Base-by-base conservation (phyloP, 2,329 filamentous ascomycete species). In the Aureobasidium sp. region DNA sequence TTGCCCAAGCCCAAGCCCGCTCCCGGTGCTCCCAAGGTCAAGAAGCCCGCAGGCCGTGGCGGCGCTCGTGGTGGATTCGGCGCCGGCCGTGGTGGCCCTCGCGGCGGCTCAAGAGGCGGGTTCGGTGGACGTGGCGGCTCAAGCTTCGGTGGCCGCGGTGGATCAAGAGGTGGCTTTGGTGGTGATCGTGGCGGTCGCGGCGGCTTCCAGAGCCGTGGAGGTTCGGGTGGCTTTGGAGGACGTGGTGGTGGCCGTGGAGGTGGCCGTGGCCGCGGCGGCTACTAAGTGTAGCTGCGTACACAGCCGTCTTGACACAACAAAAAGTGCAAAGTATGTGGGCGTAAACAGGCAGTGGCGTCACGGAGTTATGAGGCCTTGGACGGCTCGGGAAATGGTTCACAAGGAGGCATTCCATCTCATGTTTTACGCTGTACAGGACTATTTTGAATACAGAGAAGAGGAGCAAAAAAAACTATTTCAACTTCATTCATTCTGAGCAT, bases 1-100 rank as follows among this genome's bases (percentile, higher is more conserved):
- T 80, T 97, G 62, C 94, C 94, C 65, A 96, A 92, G 81, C 93
- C 93, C 60, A 96, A 96, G 81, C 78, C 82, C 54, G 78, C 78
- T 62, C 81, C 80, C 69, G 80, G 79, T 70, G 84, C 86, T 63
- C 74, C 77, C 71, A 90, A 88, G 78, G 80, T 86, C 61, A 88
- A 88, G 77, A 84, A 84, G 69, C 83, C 84, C 47, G 86, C 85
- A 66, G 87, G 87, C 64, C 67, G 66, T 46, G 72, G 69, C 46
- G 69, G 70, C 54, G 70, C 77, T 54, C 76, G 73, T 61, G 69
- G 67, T 38, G 67, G 65, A 10, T 47, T 58, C 15, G 59, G 33
- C 33, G 33, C 68, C 45, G 65, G 63, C 57, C 57, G 63, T 35
- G 69, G 74, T 59, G 65, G 67, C 51, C 71, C 73, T 47, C 74